Evolutionary conservation across 768 basidiomycete genomes (phyloP).

Genomic region (Boletus pseudo-olivaceus): DNA sequence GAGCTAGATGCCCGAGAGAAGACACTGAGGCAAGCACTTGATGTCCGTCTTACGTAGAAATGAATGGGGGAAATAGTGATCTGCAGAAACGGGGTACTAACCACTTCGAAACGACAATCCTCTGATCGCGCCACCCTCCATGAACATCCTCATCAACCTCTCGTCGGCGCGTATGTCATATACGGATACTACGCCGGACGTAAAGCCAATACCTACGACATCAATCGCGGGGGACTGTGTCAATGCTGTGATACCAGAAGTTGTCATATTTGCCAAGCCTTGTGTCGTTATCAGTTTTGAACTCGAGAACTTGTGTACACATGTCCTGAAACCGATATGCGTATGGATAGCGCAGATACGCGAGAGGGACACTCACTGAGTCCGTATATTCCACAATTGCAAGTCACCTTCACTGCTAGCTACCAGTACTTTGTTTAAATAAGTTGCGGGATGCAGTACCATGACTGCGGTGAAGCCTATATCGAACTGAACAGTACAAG

Average conservation of each 20-base stretch:
- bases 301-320: slow-evolving; percentile 75
- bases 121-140: slow-evolving; percentile 81
- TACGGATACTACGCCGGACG: slow-evolving; percentile 82
- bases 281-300: slow-evolving; percentile 47
- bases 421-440: slow-evolving; percentile 92
- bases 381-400: slow-evolving; percentile 92
- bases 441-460: slow-evolving; percentile 91
- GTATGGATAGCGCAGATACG: neutral
- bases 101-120: slow-evolving; percentile 85
- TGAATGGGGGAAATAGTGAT: slow-evolving; percentile 1
- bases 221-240: slow-evolving; percentile 95
- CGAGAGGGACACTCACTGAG: slow-evolving; percentile 50
- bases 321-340: slow-evolving; percentile 46
- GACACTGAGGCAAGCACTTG: slow-evolving; percentile 87
- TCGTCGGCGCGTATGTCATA: slow-evolving; percentile 92
- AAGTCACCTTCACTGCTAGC: slow-evolving; percentile 76
- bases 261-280: slow-evolving; percentile 25
- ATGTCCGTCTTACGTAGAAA: slow-evolving; percentile 61
- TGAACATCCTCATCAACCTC: slow-evolving; percentile 80
- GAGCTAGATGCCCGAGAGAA: slow-evolving; percentile 80
- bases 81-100: slow-evolving; percentile 33
- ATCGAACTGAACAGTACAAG: slow-evolving; percentile 75
- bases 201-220: slow-evolving; percentile 89
- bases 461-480: slow-evolving; percentile 79
- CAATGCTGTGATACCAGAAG: slow-evolving; percentile 65